Conservation (phyloP, 768 basidiomycete genomes). For the Chalciporus sphaerocephalus region DNA sequence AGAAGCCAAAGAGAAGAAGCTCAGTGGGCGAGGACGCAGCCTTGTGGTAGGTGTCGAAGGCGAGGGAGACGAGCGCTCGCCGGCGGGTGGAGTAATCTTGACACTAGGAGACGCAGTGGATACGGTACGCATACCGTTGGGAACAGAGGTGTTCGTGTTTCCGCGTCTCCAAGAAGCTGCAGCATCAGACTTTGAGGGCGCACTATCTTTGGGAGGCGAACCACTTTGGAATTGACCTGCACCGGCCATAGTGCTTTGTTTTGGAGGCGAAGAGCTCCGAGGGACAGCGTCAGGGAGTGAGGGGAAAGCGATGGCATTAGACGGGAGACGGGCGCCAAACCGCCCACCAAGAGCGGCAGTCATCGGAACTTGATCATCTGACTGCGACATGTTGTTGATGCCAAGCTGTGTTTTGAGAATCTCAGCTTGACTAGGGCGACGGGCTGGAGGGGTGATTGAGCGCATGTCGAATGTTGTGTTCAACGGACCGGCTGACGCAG, state of each 20-base stretch:
- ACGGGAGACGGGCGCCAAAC: slow-evolving; percentile 56
- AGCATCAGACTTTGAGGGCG: slow-evolving; percentile 77
- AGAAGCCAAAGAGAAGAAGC: slow-evolving; percentile 50
- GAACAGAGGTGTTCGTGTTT: slow-evolving; percentile 62
- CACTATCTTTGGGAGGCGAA: slow-evolving; percentile 32
- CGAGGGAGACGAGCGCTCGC: slow-evolving; percentile 54
- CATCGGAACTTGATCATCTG: slow-evolving; percentile 70
- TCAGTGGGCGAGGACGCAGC: slow-evolving; percentile 64
- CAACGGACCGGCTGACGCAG: slow-evolving; percentile 72
- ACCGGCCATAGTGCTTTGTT: slow-evolving; percentile 63
- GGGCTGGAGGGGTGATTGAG: slow-evolving; percentile 53
- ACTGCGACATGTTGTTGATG: slow-evolving; percentile 25
- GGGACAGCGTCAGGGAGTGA: slow-evolving; percentile 46
- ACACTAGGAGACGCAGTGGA: slow-evolving; percentile 56
- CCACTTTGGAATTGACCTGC: slow-evolving; percentile 68
- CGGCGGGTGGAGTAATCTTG: slow-evolving; percentile 69
- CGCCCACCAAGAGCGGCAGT: slow-evolving; percentile 74
- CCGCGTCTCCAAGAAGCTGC: slow-evolving; percentile 80
- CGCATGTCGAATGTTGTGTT: slow-evolving; percentile 62
- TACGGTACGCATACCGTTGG: slow-evolving; percentile 58
- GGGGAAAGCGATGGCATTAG: slow-evolving; percentile 38
- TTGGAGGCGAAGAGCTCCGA: slow-evolving; percentile 38
- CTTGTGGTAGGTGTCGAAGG: slow-evolving; percentile 32
- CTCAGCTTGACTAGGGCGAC: slow-evolving; percentile 67
- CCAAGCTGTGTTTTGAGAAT: slow-evolving; percentile 59